Percentiles rank a stretch among this genome's conserved stretches.
Conservation (phyloP, 768 basidiomycete genomes). For the Gymnopilus junonius region DNA sequence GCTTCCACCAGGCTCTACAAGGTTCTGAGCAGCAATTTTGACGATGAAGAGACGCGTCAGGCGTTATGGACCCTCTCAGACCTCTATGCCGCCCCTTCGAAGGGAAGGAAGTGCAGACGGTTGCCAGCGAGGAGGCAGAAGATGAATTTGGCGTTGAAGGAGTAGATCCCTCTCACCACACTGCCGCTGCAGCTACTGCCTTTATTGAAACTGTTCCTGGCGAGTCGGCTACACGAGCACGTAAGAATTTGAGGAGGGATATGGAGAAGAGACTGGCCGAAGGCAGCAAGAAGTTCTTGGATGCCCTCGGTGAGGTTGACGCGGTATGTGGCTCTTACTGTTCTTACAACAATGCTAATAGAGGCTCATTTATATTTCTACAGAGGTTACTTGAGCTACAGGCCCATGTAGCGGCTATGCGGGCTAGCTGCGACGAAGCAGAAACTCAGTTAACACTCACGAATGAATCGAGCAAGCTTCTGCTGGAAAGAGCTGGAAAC, state of each 20-base stretch:
- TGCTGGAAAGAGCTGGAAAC: conserved; percentile 84
- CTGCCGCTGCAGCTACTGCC: conserved; percentile 1
- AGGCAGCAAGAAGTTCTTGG: conserved; percentile 82
- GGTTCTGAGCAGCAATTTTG: conserved; percentile 80
- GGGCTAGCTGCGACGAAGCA: conserved; percentile 79
- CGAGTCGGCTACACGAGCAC: conserved; percentile 72
- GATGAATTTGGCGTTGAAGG: conserved; percentile 41
- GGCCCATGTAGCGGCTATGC: conserved; percentile 80
- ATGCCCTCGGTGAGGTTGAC: conserved; percentile 88
- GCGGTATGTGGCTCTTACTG: conserved; percentile 60
- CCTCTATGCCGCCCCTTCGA: conserved; percentile 56
- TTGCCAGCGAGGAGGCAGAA: conserved; percentile 25
- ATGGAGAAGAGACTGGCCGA: conserved; percentile 83
- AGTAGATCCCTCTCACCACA: conserved; percentile 17
- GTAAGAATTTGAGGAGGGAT: conserved; percentile 82
- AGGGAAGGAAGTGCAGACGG: conserved; percentile 35
- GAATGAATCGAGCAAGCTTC: conserved; percentile 72
- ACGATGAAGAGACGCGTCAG: conserved; percentile 77
- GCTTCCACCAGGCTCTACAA: conserved; percentile 90
- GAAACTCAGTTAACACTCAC: conserved; percentile 77
- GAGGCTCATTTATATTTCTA: background rate
- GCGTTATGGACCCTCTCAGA: conserved; percentile 84
- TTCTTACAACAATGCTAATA: background rate
- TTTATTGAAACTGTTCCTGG: conserved; percentile 47
- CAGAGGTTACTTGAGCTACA: conserved; percentile 89